A percentile compares a stretch with the other conserved stretches of the same genome.
Conservation (phyloP, 768 basidiomycete species). For the Cyclocybe cylindracea region DNA sequence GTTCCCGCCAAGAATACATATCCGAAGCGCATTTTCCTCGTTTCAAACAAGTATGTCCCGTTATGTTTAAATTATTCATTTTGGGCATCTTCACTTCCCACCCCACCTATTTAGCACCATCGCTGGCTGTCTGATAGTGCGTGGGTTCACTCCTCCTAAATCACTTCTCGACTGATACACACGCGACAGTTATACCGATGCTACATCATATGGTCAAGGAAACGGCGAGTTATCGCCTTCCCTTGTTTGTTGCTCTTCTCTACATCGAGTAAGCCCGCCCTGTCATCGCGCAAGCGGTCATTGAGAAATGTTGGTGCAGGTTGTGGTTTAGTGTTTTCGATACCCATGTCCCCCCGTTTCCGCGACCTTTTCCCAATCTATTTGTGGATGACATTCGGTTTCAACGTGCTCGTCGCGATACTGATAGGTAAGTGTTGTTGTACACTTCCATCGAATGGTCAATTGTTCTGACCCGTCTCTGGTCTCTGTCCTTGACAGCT, state of each 20-base stretch:
- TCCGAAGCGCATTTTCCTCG: slow-evolving; percentile 10
- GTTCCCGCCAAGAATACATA: slow-evolving; percentile 6
- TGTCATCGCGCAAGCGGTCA: neutral
- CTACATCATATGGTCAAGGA: slow-evolving; percentile 20
- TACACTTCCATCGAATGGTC: neutral
- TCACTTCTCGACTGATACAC: neutral
- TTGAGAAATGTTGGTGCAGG: slow-evolving; percentile 8
- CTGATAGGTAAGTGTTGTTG: slow-evolving; percentile 15
- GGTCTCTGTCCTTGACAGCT: slow-evolving; percentile 1
- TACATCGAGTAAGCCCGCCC: slow-evolving; percentile 12
- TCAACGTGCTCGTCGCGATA: slow-evolving; percentile 18
- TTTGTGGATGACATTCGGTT: slow-evolving; percentile 20
- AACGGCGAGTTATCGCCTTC: slow-evolving; percentile 10
- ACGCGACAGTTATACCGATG: slow-evolving; percentile 22
- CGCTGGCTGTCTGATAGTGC: slow-evolving; percentile 19
- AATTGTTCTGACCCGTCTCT: neutral
- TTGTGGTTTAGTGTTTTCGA: slow-evolving; percentile 18
- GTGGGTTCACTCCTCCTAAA: neutral
- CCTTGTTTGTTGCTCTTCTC: slow-evolving; percentile 14
- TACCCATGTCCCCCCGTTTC: slow-evolving; percentile 6
- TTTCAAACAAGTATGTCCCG: slow-evolving; percentile 17
- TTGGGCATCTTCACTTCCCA: neutral
- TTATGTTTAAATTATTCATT: neutral
- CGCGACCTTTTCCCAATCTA: slow-evolving; percentile 11
- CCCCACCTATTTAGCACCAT: slow-evolving; percentile 15